Conservation (phyloP, 2,329 filamentous ascomycete genomes). For the Purpureocillium takamizusanense region DNA sequence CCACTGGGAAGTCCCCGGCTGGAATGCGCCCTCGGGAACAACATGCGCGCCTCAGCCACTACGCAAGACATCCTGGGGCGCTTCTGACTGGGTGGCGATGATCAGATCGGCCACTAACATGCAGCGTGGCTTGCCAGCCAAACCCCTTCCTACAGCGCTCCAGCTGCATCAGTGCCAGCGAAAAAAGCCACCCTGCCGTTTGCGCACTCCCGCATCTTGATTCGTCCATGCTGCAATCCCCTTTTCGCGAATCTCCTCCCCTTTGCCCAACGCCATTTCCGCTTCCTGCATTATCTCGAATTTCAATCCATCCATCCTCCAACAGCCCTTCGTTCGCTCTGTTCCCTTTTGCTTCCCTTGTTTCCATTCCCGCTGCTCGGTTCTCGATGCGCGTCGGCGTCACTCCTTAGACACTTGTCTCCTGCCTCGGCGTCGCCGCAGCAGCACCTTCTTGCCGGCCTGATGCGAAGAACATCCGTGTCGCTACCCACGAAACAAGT, state of each 20-base stretch:
- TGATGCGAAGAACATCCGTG: conserved; percentile 58
- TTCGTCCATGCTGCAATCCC: too few species aligned
- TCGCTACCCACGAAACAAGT: conserved; percentile 52
- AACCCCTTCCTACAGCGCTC: too few species aligned
- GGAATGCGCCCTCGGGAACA: background rate
- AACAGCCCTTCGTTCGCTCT: conserved; percentile 3
- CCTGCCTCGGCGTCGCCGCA: background rate
- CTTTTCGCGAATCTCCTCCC: too few species aligned
- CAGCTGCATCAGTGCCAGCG: too few species aligned
- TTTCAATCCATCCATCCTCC: background rate
- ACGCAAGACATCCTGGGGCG: too few species aligned
- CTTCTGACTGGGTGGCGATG: background rate
- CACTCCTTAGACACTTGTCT: conserved; percentile 10
- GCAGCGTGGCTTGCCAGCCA: too few species aligned
- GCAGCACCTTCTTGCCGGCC: conserved; percentile 5
- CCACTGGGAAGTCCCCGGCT: background rate
- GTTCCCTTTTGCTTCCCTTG: conserved; percentile 1
- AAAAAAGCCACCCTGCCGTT: too few species aligned
- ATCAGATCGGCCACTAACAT: background rate
- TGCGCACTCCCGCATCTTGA: too few species aligned
- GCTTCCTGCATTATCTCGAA: background rate
- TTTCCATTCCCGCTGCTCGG: background rate
- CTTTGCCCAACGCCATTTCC: too few species aligned
- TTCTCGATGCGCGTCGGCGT: conserved; percentile 15
- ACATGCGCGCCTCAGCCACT: too few species aligned